A percentile compares a stretch with the other conserved stretches of the same genome.
These are phyloP conservation scores for Danielozyma ontarioensis DNA, from an alignment of 805 yeast genomes.

Conservation along the genomic window DNA sequence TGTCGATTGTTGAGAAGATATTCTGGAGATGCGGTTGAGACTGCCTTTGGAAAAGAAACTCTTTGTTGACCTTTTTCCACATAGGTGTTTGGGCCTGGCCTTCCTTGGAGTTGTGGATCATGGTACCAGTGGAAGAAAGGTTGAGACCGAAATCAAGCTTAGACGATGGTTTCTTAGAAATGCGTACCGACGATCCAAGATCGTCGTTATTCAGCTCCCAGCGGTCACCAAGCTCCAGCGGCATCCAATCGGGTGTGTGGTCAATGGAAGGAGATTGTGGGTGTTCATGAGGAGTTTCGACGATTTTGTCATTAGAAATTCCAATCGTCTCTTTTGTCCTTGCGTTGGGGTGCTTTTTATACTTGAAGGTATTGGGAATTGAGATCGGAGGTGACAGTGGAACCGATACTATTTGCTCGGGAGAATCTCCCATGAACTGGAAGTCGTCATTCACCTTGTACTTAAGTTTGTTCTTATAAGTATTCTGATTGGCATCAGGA, in stretches of 20 bases:
- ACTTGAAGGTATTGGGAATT: conserved; percentile 40
- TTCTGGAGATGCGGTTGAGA: conserved; percentile 25
- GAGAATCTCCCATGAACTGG: conserved; percentile 11
- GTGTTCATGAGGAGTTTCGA: conserved; percentile 1
- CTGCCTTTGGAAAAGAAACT: conserved; percentile 20
- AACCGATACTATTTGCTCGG: conserved; percentile 5
- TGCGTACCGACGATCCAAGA: conserved; percentile 17
- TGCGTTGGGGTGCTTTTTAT: conserved; percentile 43
- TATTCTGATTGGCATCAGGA: conserved; percentile 22
- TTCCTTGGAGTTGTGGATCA: conserved; percentile 25
- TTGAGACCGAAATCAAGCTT: conserved; percentile 10
- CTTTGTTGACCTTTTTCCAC: conserved; percentile 30
- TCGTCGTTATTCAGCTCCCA: conserved; percentile 20
- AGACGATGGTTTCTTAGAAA: conserved; percentile 8
- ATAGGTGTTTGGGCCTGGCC: conserved; percentile 20
- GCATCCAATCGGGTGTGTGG: conserved; percentile 42
- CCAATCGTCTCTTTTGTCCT: conserved; percentile 31
- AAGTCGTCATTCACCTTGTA: conserved; percentile 31
- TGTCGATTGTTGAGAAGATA: conserved; percentile 23
- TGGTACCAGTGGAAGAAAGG: conserved; percentile 19
- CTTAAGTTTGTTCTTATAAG: conserved; percentile 27
- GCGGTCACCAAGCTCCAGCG: conserved; percentile 29
- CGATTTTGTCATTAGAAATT: conserved; percentile 3
- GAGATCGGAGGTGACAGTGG: conserved; percentile 16
- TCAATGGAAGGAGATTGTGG: not conserved